phyloP scores from a whole-genome alignment of 495 filamentous ascomycete species.

The Hypoxylon trugodes region DNA sequence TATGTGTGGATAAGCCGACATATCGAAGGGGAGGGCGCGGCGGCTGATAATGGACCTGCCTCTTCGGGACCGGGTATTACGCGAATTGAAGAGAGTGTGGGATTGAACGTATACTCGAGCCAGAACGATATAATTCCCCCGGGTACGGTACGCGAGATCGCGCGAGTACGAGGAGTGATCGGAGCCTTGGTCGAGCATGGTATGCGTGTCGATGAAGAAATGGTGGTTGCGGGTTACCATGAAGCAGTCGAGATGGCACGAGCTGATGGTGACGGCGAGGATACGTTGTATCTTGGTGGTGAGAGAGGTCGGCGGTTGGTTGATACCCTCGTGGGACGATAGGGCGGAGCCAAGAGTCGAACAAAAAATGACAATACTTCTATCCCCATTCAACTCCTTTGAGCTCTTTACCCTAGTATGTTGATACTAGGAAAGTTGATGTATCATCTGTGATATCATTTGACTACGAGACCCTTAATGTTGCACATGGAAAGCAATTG shows the following conservation, averaged over 20 bases:
- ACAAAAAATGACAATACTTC: not conserved
- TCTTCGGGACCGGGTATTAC: conserved; percentile 66
- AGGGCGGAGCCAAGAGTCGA: not conserved
- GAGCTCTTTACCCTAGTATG: not conserved
- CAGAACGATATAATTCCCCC: conserved; percentile 84
- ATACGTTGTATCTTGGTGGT: conserved; percentile 74
- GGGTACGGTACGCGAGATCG: conserved; percentile 86
- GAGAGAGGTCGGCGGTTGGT: conserved; percentile 72
- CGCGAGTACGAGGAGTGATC: conserved; percentile 79
- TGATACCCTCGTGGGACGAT: conserved; percentile 60
- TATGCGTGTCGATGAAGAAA: conserved; percentile 89
- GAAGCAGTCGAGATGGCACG: conserved; percentile 77
- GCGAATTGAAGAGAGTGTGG: conserved; percentile 81
- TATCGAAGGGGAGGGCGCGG: conserved; percentile 58
- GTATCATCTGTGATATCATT: not conserved
- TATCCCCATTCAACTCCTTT: not conserved
- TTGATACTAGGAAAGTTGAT: not conserved
- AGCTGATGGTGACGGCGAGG: conserved; percentile 58
- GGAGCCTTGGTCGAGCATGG: conserved; percentile 81
- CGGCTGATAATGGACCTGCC: conserved; percentile 52
- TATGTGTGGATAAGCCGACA: conserved; percentile 94
- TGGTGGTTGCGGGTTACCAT: conserved; percentile 82
- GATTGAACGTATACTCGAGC: conserved; percentile 77
- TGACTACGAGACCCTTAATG: not conserved
- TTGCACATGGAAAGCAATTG: not conserved